Conservation (phyloP, 768 basidiomycete species). For the Wakefieldia striispora region DNA sequence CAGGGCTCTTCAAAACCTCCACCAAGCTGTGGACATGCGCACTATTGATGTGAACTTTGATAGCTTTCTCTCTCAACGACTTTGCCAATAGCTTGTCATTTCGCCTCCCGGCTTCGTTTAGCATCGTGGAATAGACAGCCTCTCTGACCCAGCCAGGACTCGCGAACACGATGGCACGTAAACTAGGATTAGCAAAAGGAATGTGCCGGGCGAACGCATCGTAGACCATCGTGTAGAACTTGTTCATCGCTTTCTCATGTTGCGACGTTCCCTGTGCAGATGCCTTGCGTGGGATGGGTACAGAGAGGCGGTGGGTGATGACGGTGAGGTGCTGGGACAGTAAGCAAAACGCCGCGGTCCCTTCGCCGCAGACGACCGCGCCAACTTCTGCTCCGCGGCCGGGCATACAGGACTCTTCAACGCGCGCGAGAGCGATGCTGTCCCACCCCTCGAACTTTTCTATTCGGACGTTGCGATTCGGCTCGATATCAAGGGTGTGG, state of each 20-base stretch:
- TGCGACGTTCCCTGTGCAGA: slow-evolving; percentile 77
- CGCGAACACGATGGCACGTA: slow-evolving; percentile 93
- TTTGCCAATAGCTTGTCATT: slow-evolving; percentile 81
- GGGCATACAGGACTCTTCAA: slow-evolving; percentile 88
- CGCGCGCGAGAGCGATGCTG: slow-evolving; percentile 74
- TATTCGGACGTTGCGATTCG: slow-evolving; percentile 86
- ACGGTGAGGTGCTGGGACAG: slow-evolving; percentile 97
- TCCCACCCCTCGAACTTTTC: slow-evolving; percentile 92
- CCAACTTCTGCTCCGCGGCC: slow-evolving; percentile 96
- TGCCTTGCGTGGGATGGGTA: slow-evolving; percentile 88
- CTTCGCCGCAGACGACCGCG: slow-evolving; percentile 95
- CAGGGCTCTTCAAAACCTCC: slow-evolving; percentile 92
- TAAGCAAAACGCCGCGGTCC: slow-evolving; percentile 90
- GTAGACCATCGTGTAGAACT: slow-evolving; percentile 83
- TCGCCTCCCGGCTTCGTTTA: slow-evolving; percentile 74
- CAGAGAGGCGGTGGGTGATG: slow-evolving; percentile 84
- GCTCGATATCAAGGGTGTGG: slow-evolving; percentile 93
- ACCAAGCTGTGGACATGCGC: slow-evolving; percentile 95
- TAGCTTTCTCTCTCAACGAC: slow-evolving; percentile 74
- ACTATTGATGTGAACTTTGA: slow-evolving; percentile 90
- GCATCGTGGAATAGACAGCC: slow-evolving; percentile 77
- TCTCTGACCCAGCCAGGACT: slow-evolving; percentile 97
- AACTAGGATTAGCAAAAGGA: slow-evolving; percentile 66
- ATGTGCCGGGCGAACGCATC: slow-evolving; percentile 88
- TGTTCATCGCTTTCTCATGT: slow-evolving; percentile 87